These are phyloP conservation scores for Podospora fimiseda DNA, from an alignment of 495 filamentous ascomycete genomes.

Conservation along the genomic window DNA sequence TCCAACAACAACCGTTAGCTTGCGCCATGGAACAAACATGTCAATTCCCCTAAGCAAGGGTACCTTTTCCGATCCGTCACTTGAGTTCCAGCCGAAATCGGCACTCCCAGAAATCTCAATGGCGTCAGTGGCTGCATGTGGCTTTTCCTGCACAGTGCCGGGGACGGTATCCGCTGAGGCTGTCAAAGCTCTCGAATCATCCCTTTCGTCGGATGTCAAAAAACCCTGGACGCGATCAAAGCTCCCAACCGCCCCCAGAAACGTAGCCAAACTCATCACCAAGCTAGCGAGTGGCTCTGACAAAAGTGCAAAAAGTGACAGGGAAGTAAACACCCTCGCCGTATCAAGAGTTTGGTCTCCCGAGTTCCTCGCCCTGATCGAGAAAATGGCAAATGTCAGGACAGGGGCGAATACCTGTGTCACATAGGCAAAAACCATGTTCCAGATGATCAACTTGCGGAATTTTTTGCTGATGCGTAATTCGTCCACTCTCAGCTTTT, in stretches of 20 bases:
- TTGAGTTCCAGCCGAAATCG: constrained; percentile 49
- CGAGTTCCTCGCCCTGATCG: constrained; percentile 17
- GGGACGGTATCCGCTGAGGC: background rate
- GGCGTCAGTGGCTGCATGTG: constrained; percentile 14
- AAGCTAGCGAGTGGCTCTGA: constrained; percentile 51
- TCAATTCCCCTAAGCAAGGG: constrained; percentile 39
- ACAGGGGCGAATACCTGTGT: constrained; percentile 43
- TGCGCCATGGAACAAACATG: constrained; percentile 25
- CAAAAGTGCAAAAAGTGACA: constrained; percentile 56
- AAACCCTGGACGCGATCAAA: constrained; percentile 57
- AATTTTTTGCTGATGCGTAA: constrained; percentile 51
- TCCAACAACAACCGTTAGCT: constrained; percentile 49
- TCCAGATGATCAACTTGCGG: constrained; percentile 40
- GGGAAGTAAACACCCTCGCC: constrained; percentile 49
- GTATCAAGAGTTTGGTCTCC: constrained; percentile 41
- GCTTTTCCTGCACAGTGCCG: constrained; percentile 2
- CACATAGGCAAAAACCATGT: constrained; percentile 42
- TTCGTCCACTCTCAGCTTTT: constrained; percentile 53
- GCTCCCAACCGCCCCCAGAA: constrained; percentile 50
- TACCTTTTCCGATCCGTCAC: constrained; percentile 35
- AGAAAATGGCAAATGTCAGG: constrained; percentile 37
- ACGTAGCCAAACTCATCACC: constrained; percentile 51
- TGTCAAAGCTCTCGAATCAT: constrained; percentile 11
- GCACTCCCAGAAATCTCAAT: constrained; percentile 38
- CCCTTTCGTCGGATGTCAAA: constrained; percentile 36